Base-by-base conservation (phyloP, 1,284 basidiomycete species). In the Cutaneotrichosporon dermatis region DNA sequence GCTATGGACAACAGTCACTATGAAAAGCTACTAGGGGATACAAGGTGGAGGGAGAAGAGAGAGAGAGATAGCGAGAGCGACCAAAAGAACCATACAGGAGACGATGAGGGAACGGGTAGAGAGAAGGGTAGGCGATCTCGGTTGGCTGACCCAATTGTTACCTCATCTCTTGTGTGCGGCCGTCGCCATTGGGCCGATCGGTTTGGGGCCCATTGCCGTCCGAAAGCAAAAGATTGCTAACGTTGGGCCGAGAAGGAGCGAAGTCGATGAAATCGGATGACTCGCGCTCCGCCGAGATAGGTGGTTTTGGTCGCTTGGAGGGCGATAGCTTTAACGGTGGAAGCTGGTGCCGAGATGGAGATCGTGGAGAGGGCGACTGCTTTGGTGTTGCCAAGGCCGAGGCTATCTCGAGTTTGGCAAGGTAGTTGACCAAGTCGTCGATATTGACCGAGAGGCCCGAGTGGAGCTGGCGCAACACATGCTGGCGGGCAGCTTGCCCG, bases 191-290 rank as follows among this genome's bases (percentile, higher is more conserved):
- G 33, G 46, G 15, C 13, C 13, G 42, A 4, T 45, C 12, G 35
- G 12, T n/a, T 42, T 57, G 37, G 55, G 15, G 13, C 16, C 41
- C 25, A 35, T 53, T 44, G 6, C 34, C 11, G 12, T 40, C 39
- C 39, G 39, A 40, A 33, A 52, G 40, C 8, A 60, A 25, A 2
- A 63, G 55, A 50, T 60, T 57, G 39, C 55, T 49, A n/a, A 60
- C 44, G n/a, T 54, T 52, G 8, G 61, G 61, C 6, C 61, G 55
- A 1, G 61, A 60, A 0, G 61, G 61, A 7, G 61, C 58, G 34
- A 63, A 63, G 15, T 57, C 58, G 6, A 53, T 48, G 35, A 44
- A 58, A 48, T 51, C 41, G 13, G 55, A 49, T n/a, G 55, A 16
- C 33, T 43, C 16, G 52, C 41, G 52, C 16, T 44, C 33, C 4